Conservation (phyloP, 139 green algal species). For the Chlamydomonas sphaeroides region DNA sequence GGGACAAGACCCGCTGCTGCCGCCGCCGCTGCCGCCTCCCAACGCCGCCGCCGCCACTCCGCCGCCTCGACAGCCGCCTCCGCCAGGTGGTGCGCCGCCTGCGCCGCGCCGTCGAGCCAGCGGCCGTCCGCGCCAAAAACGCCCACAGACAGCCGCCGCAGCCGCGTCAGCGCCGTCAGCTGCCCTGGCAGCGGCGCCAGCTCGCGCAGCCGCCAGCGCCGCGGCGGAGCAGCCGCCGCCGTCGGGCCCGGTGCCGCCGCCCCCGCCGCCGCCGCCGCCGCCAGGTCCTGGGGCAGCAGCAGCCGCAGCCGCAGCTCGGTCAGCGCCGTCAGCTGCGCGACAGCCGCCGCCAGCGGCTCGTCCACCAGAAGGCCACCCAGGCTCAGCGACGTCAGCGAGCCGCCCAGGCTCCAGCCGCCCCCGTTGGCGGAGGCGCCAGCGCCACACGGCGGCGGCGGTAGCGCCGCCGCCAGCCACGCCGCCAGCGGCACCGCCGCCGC, state of each 20-base stretch:
- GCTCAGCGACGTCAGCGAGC: too few relatives aligned
- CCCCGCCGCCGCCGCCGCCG: neutral
- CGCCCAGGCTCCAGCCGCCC: too few relatives aligned
- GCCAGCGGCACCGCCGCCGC: too few relatives aligned
- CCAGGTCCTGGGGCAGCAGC: neutral
- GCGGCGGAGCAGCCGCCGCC: too few relatives aligned
- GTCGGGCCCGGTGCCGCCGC: too few relatives aligned
- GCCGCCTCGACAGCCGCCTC: neutral
- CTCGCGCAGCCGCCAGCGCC: too few relatives aligned
- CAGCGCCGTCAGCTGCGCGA: neutral
- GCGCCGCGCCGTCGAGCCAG: neutral
- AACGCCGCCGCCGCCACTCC: neutral
- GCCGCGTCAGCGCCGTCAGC: neutral
- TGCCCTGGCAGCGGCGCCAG: too few relatives aligned
- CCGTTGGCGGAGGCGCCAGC: too few relatives aligned
- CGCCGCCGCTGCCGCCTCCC: neutral
- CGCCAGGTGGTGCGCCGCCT: neutral
- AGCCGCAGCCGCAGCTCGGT: conserved; percentile 1
- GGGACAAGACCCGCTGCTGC: neutral
- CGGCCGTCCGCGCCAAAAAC: neutral
- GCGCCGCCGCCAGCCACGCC: too few relatives aligned
- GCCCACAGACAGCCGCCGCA: neutral
- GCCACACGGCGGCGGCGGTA: too few relatives aligned
- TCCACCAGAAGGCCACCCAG: neutral
- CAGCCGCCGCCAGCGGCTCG: neutral